Percentiles rank a stretch among this genome's conserved stretches.
Conservation (phyloP, 192 early-diverging fungal genomes). For the Rhizoclosmatium sp. region DNA sequence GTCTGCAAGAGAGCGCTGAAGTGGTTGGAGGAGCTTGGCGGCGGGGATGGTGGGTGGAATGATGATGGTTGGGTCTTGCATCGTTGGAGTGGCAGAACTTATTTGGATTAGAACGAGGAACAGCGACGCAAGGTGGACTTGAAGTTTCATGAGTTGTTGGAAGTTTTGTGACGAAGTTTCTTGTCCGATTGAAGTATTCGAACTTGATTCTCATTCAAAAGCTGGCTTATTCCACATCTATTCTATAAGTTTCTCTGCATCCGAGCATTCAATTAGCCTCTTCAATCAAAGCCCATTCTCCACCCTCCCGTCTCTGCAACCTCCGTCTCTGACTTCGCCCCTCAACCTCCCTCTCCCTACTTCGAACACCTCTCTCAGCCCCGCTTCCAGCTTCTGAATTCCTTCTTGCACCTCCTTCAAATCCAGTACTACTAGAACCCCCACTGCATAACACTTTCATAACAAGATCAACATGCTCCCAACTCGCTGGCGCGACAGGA, state of each 20-base stretch:
- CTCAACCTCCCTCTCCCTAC: not conserved
- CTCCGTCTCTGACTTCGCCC: not conserved
- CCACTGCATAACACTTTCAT: conserved; percentile 12
- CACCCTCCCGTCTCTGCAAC: not conserved
- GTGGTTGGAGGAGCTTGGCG: not conserved
- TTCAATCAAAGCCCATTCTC: not conserved
- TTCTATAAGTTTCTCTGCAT: too few relatives aligned
- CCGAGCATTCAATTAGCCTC: not conserved
- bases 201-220: too few relatives aligned
- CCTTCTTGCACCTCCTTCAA: not conserved
- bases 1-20: not conserved
- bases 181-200: too few relatives aligned
- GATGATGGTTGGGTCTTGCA: too few relatives aligned
- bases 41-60: not conserved
- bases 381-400: not conserved
- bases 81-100: too few relatives aligned
- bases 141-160: too few relatives aligned
- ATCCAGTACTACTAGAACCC: not conserved
- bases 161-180: too few relatives aligned
- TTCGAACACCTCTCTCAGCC: not conserved
- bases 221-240: too few relatives aligned
- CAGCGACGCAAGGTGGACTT: too few relatives aligned
- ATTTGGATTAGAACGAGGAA: too few relatives aligned
- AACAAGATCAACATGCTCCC: conserved; percentile 24
- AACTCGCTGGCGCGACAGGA: conserved; percentile 17